Percentiles rank a stretch among this genome's conserved stretches.
phyloP scores from a whole-genome alignment of 371 early-diverging fungal genomes.

The Apophysomyces trapeziformis region DNA sequence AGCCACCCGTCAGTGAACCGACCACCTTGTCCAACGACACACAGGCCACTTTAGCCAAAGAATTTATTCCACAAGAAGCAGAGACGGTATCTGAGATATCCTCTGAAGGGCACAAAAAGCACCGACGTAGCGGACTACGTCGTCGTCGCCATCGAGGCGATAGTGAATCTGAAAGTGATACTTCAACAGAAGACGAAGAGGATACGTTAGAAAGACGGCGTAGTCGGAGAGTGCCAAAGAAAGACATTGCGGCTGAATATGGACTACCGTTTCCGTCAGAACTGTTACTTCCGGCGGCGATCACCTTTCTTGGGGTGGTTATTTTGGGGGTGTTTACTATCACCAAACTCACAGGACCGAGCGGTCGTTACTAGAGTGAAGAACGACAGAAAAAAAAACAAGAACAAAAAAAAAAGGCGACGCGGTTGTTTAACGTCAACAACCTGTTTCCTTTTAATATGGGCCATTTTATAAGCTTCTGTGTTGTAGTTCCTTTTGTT shows the following conservation, averaged over 20 bases:
- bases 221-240: slow-evolving; percentile 17
- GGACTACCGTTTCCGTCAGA: slow-evolving; percentile 54
- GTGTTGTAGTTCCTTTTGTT: not conserved
- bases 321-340: slow-evolving; percentile 63
- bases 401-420: not conserved
- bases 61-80: not conserved
- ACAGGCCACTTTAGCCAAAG: slow-evolving; percentile 4
- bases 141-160: not conserved
- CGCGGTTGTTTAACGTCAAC: slow-evolving; percentile 3
- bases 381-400: no score
- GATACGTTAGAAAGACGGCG: slow-evolving; percentile 17
- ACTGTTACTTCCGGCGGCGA: slow-evolving; percentile 62
- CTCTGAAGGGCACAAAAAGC: not conserved
- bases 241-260: slow-evolving; percentile 24
- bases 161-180: slow-evolving; percentile 28
- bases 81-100: not conserved
- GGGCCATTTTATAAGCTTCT: slow-evolving; percentile 1
- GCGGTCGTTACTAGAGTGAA: slow-evolving; percentile 17
- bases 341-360: slow-evolving; percentile 25
- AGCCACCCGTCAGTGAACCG: slow-evolving; percentile 15
- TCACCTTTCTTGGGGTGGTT: slow-evolving; percentile 61
- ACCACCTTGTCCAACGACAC: slow-evolving; percentile 11
- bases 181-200: slow-evolving; percentile 26
- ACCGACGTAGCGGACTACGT: not conserved
- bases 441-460: not conserved